Percentiles rank a stretch among this genome's conserved stretches.
Evolutionary conservation across 2,329 filamentous ascomycete species (phyloP).

Genomic region (Cordyceps fumosorosea): DNA sequence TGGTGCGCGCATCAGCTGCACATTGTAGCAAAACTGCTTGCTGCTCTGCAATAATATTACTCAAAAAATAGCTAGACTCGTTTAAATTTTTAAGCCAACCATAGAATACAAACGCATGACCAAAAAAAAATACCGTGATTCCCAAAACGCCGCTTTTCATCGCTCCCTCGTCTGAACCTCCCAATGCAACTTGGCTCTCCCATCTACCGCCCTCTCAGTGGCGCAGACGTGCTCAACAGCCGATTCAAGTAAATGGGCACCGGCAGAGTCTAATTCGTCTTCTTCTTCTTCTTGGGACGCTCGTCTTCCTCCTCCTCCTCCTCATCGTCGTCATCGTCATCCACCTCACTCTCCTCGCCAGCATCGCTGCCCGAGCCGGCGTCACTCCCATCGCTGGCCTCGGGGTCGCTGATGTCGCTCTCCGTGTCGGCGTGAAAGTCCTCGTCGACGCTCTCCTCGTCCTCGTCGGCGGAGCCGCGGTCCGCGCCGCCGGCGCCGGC

Average conservation of each 20-base stretch:
- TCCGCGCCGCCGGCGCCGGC: conserved; percentile 44
- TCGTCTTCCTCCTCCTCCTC: conserved; percentile 41
- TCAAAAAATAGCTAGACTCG: neutral
- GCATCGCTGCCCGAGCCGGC: conserved; percentile 54
- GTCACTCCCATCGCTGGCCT: conserved; percentile 68
- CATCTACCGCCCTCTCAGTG: neutral
- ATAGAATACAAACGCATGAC: neutral
- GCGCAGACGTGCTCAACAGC: neutral
- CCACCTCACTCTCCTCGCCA: conserved; percentile 38
- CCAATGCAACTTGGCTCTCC: neutral
- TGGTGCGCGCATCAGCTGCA: too few species aligned
- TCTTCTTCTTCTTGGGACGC: conserved; percentile 46
- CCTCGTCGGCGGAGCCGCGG: conserved; percentile 89
- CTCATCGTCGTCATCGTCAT: conserved; percentile 38
- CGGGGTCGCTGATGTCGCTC: conserved; percentile 94
- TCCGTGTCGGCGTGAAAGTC: conserved; percentile 92
- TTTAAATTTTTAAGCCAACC: neutral
- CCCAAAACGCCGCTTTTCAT: conserved; percentile 1
- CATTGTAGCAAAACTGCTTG: neutral
- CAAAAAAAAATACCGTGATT: neutral
- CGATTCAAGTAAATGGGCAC: neutral
- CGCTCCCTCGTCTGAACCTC: neutral
- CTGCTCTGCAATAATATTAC: neutral
- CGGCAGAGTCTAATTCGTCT: conserved; percentile 24
- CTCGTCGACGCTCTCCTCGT: conserved; percentile 91